Evolutionary conservation across 805 yeast genomes (phyloP).

Genomic region (Groenewaldozyma tartarivorans): DNA sequence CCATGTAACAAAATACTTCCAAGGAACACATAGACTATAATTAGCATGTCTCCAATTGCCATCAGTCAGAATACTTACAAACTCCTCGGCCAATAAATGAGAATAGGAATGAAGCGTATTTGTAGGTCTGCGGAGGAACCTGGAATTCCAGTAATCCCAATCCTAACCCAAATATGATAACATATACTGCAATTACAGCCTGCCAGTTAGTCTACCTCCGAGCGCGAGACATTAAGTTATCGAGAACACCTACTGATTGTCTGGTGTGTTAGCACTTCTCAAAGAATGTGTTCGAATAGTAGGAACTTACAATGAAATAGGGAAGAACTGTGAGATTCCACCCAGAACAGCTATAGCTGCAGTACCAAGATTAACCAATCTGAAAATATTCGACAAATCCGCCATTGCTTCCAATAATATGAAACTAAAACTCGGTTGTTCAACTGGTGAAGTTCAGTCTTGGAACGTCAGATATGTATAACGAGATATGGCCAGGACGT

Average conservation of each 20-base stretch:
- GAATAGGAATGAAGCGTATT: constrained; percentile 43
- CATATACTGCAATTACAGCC: constrained; percentile 24
- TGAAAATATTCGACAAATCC: constrained; percentile 24
- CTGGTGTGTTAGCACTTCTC: constrained; percentile 8
- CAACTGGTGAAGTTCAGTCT: too few relatives aligned
- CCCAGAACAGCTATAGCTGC: constrained; percentile 23
- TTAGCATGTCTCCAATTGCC: neutral
- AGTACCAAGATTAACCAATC: constrained; percentile 24
- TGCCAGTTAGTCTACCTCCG: too few relatives aligned
- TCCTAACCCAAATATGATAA: constrained; percentile 24
- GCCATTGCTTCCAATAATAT: neutral
- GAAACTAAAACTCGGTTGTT: too few relatives aligned
- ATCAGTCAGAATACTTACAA: constrained; percentile 41
- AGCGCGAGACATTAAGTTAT: constrained; percentile 1
- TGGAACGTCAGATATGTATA: too few relatives aligned
- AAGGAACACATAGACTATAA: constrained; percentile 40
- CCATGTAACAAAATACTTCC: constrained; percentile 43
- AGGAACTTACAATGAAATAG: constrained; percentile 19
- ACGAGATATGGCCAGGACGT: too few relatives aligned
- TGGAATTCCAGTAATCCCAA: constrained; percentile 34
- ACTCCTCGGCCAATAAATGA: constrained; percentile 69
- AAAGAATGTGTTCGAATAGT: neutral
- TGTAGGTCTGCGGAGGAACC: constrained; percentile 40
- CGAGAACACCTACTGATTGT: constrained; percentile 15
- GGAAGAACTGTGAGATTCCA: constrained; percentile 25